Evolutionary conservation across 164 flowering plant genomes (phyloP).

Genomic region (Nymphaea colorata): DNA sequence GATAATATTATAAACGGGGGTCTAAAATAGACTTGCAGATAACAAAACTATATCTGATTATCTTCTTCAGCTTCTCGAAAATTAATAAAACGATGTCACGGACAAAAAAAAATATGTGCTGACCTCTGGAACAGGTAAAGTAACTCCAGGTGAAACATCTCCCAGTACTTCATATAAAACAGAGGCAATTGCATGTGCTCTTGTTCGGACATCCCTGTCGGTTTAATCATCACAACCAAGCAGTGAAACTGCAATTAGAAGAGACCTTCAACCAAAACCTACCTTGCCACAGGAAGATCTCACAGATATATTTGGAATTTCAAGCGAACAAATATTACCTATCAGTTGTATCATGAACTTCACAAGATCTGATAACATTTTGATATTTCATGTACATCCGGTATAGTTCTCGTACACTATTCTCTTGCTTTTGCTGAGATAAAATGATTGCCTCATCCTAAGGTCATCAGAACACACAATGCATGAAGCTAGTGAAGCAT

Average conservation of each 20-base stretch:
- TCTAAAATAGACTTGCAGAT: conserved; percentile 33
- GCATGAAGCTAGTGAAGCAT: neutral
- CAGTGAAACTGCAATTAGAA: neutral
- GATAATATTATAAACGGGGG: conserved; percentile 70
- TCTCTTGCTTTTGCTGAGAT: conserved; percentile 44
- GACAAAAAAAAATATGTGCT: neutral
- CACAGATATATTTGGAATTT: neutral
- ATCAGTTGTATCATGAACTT: conserved; percentile 27
- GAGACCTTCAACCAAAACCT: neutral
- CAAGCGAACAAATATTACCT: conserved; percentile 26
- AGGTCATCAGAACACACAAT: conserved; percentile 4
- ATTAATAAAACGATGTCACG: neutral
- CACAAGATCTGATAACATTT: conserved; percentile 35
- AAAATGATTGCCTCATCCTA: conserved; percentile 62
- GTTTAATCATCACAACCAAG: neutral
- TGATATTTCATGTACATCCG: conserved; percentile 47
- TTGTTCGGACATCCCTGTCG: conserved; percentile 45
- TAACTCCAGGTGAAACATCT: conserved; percentile 44
- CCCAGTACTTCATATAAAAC: conserved; percentile 61
- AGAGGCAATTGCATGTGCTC: conserved; percentile 51
- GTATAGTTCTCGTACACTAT: conserved; percentile 60
- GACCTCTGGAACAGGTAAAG: conserved; percentile 34
- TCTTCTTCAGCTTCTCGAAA: neutral
- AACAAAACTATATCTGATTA: neutral
- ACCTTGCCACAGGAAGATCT: neutral